Base-by-base conservation (phyloP, 768 basidiomycete species). In the Panaeolus cyanescens region DNA sequence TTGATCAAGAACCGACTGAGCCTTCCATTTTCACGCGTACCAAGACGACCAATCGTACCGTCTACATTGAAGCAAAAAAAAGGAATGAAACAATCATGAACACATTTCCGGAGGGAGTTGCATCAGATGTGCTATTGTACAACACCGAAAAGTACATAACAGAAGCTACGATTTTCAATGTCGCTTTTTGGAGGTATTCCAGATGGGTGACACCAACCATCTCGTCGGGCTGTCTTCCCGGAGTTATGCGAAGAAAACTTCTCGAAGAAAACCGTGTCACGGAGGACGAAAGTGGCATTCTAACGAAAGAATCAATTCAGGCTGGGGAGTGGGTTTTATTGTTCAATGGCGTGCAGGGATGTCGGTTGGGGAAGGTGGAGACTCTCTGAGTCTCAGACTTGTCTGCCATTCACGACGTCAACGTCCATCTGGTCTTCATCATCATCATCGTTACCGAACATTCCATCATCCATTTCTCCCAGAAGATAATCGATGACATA, bases 401-500 rank as follows among this genome's bases (percentile, higher is more conserved):
- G 30, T 54, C 28, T 15, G 20, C 58, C 30, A 58, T 59, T 60
- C 19, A 61, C 53, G 22, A 32, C 59, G 60, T 78, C 79, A 55
- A 81, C 75, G 15, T 82, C 80, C 80, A 83, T 83, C 40, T 63
- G 62, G 32, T 78, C 77, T 20, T 84, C 83, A 32, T 80, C 77
- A 4, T 73, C 68, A 34, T 76, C 68, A 20, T 76, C 77, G 25
- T 72, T 80, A 64, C 80, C 82, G 58, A 91, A 84, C 74, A 91
- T 81, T 25, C 89, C 90, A 64, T 84, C 89, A 68, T 93, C 93
- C 93, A 95, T 95, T 79, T 95, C 92, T 15, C 84, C 85, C 31
- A 95, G 77, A 59, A 95, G 80, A 64, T 92, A 96, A 72, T 99
- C 97, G 59, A 99, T 85, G 64, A 97, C 88, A 69, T 95, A 99